phyloP scores from a whole-genome alignment of 805 yeast species.

The Kregervanrija fluxuum region DNA sequence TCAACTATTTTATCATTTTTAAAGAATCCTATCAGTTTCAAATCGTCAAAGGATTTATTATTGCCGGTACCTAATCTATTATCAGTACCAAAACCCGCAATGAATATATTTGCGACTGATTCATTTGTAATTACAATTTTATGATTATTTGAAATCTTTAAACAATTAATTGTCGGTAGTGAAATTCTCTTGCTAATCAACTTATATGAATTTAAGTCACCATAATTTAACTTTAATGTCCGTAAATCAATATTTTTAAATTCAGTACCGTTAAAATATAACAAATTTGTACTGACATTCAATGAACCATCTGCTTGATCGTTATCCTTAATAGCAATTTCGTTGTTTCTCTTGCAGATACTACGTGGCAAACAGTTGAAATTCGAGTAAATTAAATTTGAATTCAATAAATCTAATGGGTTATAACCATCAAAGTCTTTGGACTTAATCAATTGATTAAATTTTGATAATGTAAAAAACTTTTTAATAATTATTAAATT shows the following conservation, averaged over 20 bases:
- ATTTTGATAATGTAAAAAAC: slow-evolving; percentile 23
- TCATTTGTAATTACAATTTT: slow-evolving; percentile 51
- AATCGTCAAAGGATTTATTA: slow-evolving; percentile 34
- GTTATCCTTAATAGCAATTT: too few relatives aligned
- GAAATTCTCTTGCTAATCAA: slow-evolving; percentile 21
- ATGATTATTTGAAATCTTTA: slow-evolving; percentile 59
- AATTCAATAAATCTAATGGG: slow-evolving; percentile 58
- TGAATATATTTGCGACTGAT: slow-evolving; percentile 36
- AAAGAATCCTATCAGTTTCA: slow-evolving; percentile 28
- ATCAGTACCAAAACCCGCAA: slow-evolving; percentile 61
- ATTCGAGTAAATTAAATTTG: slow-evolving; percentile 37
- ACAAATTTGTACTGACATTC: too few relatives aligned
- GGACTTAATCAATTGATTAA: slow-evolving; percentile 34
- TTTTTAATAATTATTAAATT: slow-evolving; percentile 47
- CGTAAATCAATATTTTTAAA: slow-evolving; percentile 11
- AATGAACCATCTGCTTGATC: too few relatives aligned
- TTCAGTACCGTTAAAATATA: too few relatives aligned
- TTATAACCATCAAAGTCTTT: slow-evolving; percentile 68
- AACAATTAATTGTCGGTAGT: slow-evolving; percentile 39
- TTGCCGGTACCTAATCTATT: slow-evolving; percentile 66
- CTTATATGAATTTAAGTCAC: slow-evolving; percentile 13
- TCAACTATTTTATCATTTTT: slow-evolving; percentile 21
- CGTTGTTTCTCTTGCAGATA: slow-evolving; percentile 10
- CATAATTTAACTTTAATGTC: slow-evolving; percentile 19
- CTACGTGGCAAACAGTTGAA: slow-evolving; percentile 26